Conservation (phyloP, 768 basidiomycete genomes). For the Rhodotorula babjevae region DNA sequence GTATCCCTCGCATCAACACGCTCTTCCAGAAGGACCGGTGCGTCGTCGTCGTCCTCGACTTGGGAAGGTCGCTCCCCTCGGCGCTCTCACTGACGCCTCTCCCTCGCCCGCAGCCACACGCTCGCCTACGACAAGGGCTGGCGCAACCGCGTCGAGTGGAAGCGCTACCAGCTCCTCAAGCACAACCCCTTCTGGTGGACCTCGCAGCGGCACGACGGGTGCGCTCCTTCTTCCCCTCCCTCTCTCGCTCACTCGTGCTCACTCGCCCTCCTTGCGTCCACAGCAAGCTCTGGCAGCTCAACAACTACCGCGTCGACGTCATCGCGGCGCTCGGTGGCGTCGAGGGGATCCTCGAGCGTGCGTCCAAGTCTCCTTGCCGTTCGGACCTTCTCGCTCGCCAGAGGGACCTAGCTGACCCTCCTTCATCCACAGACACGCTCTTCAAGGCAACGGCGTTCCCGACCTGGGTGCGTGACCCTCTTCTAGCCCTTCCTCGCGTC, state of each 20-base stretch:
- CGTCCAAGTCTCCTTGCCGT: neutral
- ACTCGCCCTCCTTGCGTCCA: conserved; percentile 44
- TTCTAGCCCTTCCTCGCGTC: neutral
- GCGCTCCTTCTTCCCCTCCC: conserved; percentile 61
- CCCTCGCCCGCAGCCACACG: conserved; percentile 59
- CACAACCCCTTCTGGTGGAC: conserved; percentile 93
- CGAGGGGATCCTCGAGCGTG: conserved; percentile 56
- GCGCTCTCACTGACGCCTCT: neutral
- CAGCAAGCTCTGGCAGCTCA: conserved; percentile 86
- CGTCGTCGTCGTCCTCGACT: no score
- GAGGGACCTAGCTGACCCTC: conserved; percentile 20
- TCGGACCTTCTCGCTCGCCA: neutral
- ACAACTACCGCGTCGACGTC: conserved; percentile 97
- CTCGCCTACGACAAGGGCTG: conserved; percentile 98
- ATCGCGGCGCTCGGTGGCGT: conserved; percentile 97
- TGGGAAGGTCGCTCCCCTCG: no score
- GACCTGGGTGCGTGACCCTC: neutral
- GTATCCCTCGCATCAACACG: conserved; percentile 97
- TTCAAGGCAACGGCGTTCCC: conserved; percentile 75
- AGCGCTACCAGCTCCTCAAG: conserved; percentile 89
- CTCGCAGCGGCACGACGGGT: conserved; percentile 65
- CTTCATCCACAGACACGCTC: conserved; percentile 60
- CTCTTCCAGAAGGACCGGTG: conserved; percentile 88
- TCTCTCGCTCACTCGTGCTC: conserved; percentile 60
- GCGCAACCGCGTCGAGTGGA: conserved; percentile 97